Conservation (phyloP, 768 basidiomycete genomes). For the Tylopilus plumbeoviolaceoides region DNA sequence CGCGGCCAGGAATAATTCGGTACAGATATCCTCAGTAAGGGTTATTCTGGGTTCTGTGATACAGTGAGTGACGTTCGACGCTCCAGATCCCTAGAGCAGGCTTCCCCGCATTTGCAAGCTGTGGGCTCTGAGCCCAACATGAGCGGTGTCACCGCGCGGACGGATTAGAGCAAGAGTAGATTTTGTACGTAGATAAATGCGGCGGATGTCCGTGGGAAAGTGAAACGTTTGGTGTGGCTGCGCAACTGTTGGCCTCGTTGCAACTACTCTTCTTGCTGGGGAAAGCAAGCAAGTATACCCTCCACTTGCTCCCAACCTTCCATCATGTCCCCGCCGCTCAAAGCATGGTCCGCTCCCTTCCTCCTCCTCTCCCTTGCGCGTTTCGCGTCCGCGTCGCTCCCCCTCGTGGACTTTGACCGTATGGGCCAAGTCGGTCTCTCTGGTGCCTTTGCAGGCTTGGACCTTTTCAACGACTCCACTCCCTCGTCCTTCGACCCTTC, state of each 20-base stretch:
- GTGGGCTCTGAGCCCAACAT: constrained; percentile 47
- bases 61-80: constrained; percentile 2
- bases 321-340: constrained; percentile 10
- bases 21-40: constrained; percentile 75
- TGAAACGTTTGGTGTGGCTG: constrained; percentile 10
- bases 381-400: constrained; percentile 38
- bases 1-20: constrained; percentile 49
- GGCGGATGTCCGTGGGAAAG: constrained; percentile 19
- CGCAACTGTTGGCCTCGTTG: not conserved
- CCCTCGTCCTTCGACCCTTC: constrained; percentile 63
- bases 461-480: constrained; percentile 60
- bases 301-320: too few relatives aligned
- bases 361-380: constrained; percentile 14
- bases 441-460: constrained; percentile 86
- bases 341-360: constrained; percentile 22
- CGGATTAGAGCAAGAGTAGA: constrained; percentile 10
- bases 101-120: constrained; percentile 55
- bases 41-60: not conserved
- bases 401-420: constrained; percentile 64
- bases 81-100: constrained; percentile 51
- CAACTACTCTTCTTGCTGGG: not conserved
- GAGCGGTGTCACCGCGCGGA: constrained; percentile 34
- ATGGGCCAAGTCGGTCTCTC: constrained; percentile 92
- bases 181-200: not conserved
- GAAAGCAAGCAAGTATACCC: constrained; percentile 15